These are phyloP conservation scores for Amorphotheca resinae DNA, from an alignment of 495 filamentous ascomycete species.

Conservation along the genomic window DNA sequence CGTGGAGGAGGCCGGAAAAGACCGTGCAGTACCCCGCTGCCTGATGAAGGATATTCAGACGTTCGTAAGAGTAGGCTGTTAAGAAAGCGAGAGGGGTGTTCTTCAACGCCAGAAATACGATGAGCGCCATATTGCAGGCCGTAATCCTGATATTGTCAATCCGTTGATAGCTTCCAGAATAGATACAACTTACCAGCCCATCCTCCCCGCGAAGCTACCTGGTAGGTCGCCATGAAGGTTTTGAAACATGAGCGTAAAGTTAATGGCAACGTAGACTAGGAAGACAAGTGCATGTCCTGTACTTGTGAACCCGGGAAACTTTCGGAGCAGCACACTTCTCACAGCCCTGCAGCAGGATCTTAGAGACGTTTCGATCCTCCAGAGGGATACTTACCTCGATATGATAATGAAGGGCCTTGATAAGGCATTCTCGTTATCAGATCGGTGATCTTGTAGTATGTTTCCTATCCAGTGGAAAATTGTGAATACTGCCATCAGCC, in stretches of 20 bases:
- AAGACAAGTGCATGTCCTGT: conserved; percentile 38
- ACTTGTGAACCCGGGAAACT: conserved; percentile 35
- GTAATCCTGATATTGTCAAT: conserved; percentile 33
- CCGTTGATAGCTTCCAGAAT: neutral
- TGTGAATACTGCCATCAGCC: conserved; percentile 36
- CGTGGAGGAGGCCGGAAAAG: conserved; percentile 31
- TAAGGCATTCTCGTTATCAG: neutral
- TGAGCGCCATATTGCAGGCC: conserved; percentile 36
- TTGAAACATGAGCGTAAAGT: conserved; percentile 34
- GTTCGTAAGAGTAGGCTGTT: conserved; percentile 48
- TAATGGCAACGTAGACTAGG: conserved; percentile 34
- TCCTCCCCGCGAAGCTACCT: conserved; percentile 26
- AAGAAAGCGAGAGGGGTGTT: conserved; percentile 46
- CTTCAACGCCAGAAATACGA: conserved; percentile 45
- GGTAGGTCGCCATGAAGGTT: conserved; percentile 25
- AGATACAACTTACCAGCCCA: conserved; percentile 34
- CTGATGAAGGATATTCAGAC: conserved; percentile 46
- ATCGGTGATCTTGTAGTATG: conserved; percentile 14
- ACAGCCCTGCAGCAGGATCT: conserved; percentile 16
- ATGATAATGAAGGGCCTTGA: neutral
- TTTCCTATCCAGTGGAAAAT: conserved; percentile 33
- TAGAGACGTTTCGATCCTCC: conserved; percentile 4
- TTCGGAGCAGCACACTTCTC: conserved; percentile 32
- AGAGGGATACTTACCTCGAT: conserved; percentile 10
- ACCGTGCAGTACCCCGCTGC: conserved; percentile 44